Conservation (phyloP, 345 rosid genomes). For the Euphorbia peplus region DNA sequence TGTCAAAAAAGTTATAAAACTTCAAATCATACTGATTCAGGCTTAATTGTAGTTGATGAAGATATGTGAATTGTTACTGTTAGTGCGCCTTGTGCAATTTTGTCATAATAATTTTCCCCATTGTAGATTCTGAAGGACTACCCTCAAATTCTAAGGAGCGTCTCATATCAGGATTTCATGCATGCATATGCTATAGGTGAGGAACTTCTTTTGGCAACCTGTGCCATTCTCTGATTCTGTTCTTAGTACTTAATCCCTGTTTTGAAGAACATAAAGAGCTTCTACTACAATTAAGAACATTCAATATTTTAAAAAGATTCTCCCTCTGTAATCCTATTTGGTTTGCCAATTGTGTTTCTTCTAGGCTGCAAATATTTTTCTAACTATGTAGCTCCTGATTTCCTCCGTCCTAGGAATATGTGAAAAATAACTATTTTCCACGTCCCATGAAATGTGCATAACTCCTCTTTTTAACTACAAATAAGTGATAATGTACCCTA, state of each 20-base stretch:
- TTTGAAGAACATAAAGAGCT: not conserved
- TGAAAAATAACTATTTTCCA: no score
- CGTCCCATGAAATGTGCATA: no score
- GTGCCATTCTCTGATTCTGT: constrained; percentile 4
- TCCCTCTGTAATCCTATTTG: not conserved
- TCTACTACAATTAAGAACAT: no score
- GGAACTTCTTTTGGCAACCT: constrained; percentile 20
- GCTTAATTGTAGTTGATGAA: not conserved
- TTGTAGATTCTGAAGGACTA: constrained; percentile 45
- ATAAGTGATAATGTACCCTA: no score
- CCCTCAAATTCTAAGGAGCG: constrained; percentile 29
- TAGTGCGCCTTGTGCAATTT: not conserved
- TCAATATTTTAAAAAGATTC: not conserved
- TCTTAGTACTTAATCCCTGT: not conserved
- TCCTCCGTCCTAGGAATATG: no score
- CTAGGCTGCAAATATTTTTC: not conserved
- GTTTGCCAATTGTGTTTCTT: not conserved
- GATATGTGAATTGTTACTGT: not conserved
- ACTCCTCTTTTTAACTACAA: no score
- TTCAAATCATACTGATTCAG: not conserved
- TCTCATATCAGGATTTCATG: constrained; percentile 57
- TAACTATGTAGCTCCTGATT: not conserved
- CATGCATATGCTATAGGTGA: constrained; percentile 71
- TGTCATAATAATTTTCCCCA: not conserved
- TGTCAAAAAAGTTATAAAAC: not conserved